These are phyloP conservation scores for Termitomyces sp. DNA, from an alignment of 768 basidiomycete species.

Conservation along the genomic window DNA sequence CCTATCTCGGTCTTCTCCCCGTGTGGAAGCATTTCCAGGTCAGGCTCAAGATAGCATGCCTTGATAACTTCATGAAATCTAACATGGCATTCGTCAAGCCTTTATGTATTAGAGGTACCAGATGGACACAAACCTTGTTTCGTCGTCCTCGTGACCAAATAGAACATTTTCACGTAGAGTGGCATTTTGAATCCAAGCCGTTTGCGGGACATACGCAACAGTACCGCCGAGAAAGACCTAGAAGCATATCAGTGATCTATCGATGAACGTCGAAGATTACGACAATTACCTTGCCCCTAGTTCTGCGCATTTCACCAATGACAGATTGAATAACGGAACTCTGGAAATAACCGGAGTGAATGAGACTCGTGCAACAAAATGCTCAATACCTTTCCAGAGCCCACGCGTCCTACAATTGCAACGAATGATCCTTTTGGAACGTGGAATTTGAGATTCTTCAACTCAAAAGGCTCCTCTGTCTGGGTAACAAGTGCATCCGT, in stretches of 20 bases:
- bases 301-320: constrained; percentile 64
- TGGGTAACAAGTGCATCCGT: constrained; percentile 9
- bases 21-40: constrained; percentile 65
- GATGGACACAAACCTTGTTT: constrained; percentile 34
- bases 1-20: constrained; percentile 70
- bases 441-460: constrained; percentile 39
- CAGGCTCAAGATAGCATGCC: constrained; percentile 66
- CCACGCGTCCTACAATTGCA: constrained; percentile 71
- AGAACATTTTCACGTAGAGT: constrained; percentile 70
- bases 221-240: constrained; percentile 49
- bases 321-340: constrained; percentile 51
- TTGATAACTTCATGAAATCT: constrained; percentile 53
- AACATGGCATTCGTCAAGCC: neutral
- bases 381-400: constrained; percentile 58
- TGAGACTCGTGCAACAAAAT: neutral
- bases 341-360: constrained; percentile 27
- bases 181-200: constrained; percentile 62
- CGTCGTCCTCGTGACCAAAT: constrained; percentile 65
- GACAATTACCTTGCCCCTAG: constrained; percentile 43
- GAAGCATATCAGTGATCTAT: neutral
- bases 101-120: neutral
- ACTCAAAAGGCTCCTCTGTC: constrained; percentile 35
- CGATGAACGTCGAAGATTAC: neutral
- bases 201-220: constrained; percentile 55
- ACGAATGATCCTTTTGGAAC: constrained; percentile 55